Conservation (phyloP, 1,284 basidiomycete species). For the Ganoderma boninense region DNA sequence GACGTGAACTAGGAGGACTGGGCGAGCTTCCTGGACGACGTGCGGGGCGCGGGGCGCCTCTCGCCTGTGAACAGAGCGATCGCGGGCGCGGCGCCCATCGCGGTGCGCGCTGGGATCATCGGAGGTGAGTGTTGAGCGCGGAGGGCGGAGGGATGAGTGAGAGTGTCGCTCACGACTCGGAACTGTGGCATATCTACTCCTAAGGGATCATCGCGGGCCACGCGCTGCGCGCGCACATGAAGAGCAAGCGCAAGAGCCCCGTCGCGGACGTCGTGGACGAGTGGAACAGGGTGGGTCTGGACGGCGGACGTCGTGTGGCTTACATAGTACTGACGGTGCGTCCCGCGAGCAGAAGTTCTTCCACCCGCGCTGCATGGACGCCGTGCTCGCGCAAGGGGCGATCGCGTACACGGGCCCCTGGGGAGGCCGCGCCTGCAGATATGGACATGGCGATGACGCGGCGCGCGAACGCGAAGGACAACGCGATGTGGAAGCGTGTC, state of each 20-base stretch:
- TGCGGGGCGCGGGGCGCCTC: conserved; percentile 23
- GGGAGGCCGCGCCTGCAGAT: conserved; percentile 14
- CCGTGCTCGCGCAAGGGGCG: conserved; percentile 30
- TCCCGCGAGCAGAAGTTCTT: conserved; percentile 27
- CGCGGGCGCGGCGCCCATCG: conserved; percentile 22
- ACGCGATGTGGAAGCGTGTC: conserved; percentile 7
- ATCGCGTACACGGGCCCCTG: conserved; percentile 23
- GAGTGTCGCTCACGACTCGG: too few species aligned
- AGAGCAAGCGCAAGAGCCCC: conserved; percentile 25
- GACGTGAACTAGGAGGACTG: conserved; percentile 36
- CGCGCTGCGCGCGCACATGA: conserved; percentile 20
- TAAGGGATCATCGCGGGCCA: conserved; percentile 11
- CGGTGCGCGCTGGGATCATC: conserved; percentile 11
- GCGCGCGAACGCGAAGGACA: background rate
- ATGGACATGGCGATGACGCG: conserved; percentile 10
- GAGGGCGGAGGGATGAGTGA: too few species aligned
- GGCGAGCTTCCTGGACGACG: conserved; percentile 29
- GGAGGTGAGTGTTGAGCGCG: too few species aligned
- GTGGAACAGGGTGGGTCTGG: conserved; percentile 31
- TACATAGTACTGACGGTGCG: too few species aligned
- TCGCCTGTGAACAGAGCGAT: conserved; percentile 14
- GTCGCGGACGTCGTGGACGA: conserved; percentile 27
- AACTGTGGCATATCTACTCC: too few species aligned
- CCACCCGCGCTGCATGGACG: conserved; percentile 33
- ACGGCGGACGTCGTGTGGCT: too few species aligned